phyloP scores from a whole-genome alignment of 1,284 basidiomycete species.

The Melampsora americana region DNA sequence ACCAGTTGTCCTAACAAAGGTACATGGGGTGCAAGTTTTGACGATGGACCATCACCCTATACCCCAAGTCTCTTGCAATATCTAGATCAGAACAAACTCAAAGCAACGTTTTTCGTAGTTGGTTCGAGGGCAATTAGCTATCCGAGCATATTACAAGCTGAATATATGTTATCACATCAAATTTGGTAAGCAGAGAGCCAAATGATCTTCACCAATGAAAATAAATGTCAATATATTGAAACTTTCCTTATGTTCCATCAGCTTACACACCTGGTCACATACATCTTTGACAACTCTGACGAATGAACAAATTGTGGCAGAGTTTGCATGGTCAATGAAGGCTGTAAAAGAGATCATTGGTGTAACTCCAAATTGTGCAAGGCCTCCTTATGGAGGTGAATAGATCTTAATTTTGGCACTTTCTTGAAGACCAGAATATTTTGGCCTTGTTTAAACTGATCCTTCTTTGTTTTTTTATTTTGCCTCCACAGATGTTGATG shows the following conservation, averaged over 20 bases:
- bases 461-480: conserved; percentile 45
- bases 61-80: conserved; percentile 72
- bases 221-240: no score
- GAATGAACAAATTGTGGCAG: conserved; percentile 83
- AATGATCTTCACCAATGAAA: no score
- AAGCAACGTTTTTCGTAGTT: conserved; percentile 86
- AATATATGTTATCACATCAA: conserved; percentile 64
- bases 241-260: neutral
- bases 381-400: conserved; percentile 51
- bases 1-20: conserved; percentile 71
- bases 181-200: conserved; percentile 53
- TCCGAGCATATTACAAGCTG: conserved; percentile 71
- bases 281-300: conserved; percentile 70
- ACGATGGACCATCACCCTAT: conserved; percentile 66
- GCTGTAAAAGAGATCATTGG: conserved; percentile 51
- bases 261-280: conserved; percentile 59
- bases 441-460: neutral
- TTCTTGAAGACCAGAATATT: conserved; percentile 9
- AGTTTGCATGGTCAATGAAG: conserved; percentile 76
- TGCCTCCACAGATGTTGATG: conserved; percentile 50
- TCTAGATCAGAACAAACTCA: conserved; percentile 65
- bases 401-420: neutral
- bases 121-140: conserved; percentile 82
- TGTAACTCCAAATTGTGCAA: conserved; percentile 52
- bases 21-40: conserved; percentile 64